Base-by-base conservation (phyloP, 176 grass and related monocot species). In the Cenchrus purpureus region DNA sequence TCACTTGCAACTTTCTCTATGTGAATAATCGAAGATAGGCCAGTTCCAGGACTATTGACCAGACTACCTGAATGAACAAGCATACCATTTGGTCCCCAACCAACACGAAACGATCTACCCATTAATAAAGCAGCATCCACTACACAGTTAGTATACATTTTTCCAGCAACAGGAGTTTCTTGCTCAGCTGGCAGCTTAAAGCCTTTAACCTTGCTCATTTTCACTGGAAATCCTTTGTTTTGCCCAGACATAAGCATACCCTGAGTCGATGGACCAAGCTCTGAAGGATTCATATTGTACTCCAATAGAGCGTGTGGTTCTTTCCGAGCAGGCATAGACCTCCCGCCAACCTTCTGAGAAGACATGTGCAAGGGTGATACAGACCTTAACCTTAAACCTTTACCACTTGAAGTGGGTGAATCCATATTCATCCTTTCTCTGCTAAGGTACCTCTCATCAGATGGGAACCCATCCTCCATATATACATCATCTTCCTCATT, bases 51-150 rank as follows among this genome's bases (percentile, higher is more conserved):
- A 73, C 77, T 87, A 74, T 71, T 78, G 74, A 95, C 86, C 25
- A 88, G 86, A 83, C 86, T 94, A 52, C 97, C 97, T 76, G 89
- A 87, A 90, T 98, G 97, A 70, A 98, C 84, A 85, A 98, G 90
- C 49, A 95, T 75, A 66, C 93, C 97, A 84, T 95, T 98, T 51
- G 93, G 91, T 68, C 97, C 96, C 97, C 97, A 98, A 45, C 91
- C 93, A 79, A 95, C 91, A 86, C 97, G 91, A 87, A 98, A 98
- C 22, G 93, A 95, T 78, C 90, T 91, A 42, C 97, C 97, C 93
- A 98, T 96, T 56, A 98, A 98, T 74, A 98, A 88, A 65, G 86
- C 93, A 60, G 93, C 85, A 94, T 98, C 93, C 49, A 92, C 91
- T 65, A 96, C 83, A 7, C 90, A 96, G 65, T 91, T 92, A 31